Evolutionary conservation across 257 asterid genomes (phyloP), one percentile per base, ranked within the genome.

Genomic region (Striga asiatica): DNA sequence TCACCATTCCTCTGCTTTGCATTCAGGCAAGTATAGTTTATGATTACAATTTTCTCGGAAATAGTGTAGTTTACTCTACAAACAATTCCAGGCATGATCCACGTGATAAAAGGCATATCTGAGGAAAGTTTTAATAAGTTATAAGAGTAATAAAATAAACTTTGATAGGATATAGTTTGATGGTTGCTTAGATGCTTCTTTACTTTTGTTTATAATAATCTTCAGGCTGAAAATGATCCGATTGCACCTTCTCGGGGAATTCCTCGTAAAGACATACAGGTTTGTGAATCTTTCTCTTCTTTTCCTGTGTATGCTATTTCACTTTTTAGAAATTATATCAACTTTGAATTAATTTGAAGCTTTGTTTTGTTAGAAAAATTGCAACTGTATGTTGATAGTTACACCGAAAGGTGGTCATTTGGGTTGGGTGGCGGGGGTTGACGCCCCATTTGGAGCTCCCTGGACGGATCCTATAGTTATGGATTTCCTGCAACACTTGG

Each of bases 361-460:
- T 11, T 1, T 46, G 18, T 12, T 32, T 55, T 27, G 46, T 19
- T 34, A 89, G 96, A 88, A 76, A 64, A 91, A 91, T 34, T 74
- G 81, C 7, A 78, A 87, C 69, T 84, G 95, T 55, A 76, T 87
- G 77, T 50, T 91, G 78, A 71, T 91, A 46, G 86, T 87, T 14
- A 84, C 98, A 16, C 98, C 98, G 2, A 75, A 81, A 76, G 98
- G 98, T 14, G 97, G 98, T 19, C 98, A 91, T 76, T 73, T 91
- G 67, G 98, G 98, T n/a, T 91, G 97, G 98, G 89, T 91, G 52
- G 96, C 98, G 5, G 97, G 98, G 16, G 21, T 41, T 0, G 93
- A 65, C 49, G 89, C 93, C 14, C 98, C 97, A 14, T 21, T 55
- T 3, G 98, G 98, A 50, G 88, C 85, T 62, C 96, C 96, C 8